Conservation (phyloP, 2,329 filamentous ascomycete species). For the Pyricularia sp. region DNA sequence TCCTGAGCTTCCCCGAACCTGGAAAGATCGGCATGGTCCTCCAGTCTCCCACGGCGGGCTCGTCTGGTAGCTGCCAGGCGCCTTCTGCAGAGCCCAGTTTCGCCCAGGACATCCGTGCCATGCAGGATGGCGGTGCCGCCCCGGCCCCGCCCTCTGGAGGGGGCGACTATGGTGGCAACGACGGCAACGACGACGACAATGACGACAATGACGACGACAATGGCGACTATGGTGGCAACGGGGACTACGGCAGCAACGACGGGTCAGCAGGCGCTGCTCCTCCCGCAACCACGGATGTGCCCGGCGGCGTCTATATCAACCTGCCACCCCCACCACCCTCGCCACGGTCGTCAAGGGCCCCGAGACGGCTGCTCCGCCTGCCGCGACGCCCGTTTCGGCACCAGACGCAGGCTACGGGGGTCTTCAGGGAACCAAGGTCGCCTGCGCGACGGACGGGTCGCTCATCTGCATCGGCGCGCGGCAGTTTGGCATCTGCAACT, state of each 20-base stretch:
- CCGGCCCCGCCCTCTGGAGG: background rate
- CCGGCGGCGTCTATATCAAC: background rate
- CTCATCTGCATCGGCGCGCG: slow-evolving; percentile 12
- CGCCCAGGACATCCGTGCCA: slow-evolving; percentile 6
- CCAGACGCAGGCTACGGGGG: background rate
- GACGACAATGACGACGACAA: background rate
- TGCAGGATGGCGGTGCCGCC: background rate
- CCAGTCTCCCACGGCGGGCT: slow-evolving; percentile 10
- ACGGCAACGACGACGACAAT: background rate
- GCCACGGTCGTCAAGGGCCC: background rate
- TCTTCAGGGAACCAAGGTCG: slow-evolving; percentile 2
- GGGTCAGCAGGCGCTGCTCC: background rate
- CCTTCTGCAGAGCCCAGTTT: slow-evolving; percentile 10
- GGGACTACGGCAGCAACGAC: background rate
- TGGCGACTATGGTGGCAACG: background rate
- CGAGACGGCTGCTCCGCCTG: background rate
- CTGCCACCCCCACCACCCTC: background rate
- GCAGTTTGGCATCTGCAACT: slow-evolving; percentile 12
- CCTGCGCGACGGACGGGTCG: slow-evolving; percentile 11
- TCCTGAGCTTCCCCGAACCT: slow-evolving; percentile 16
- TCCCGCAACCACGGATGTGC: background rate
- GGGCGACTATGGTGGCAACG: background rate
- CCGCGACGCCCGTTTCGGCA: background rate
- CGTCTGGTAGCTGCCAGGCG: slow-evolving; percentile 12
- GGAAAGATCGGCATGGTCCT: slow-evolving; percentile 14